Percentiles rank a stretch among this genome's conserved stretches.
These are phyloP conservation scores for Blastobotrys buckinghamii DNA, from an alignment of 1,139 yeast genomes.

Conservation along the genomic window DNA sequence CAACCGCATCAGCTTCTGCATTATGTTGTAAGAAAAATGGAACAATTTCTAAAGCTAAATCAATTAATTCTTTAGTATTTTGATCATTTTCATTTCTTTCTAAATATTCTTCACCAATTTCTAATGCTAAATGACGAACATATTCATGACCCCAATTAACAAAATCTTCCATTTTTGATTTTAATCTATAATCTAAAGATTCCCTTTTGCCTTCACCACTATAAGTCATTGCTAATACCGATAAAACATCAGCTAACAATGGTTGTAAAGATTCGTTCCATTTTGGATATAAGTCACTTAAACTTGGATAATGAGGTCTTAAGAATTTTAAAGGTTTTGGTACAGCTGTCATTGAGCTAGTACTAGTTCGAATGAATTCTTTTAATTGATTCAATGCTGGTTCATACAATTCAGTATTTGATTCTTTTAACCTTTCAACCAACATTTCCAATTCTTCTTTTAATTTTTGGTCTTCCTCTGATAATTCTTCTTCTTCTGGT, in stretches of 20 bases:
- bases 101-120: conserved; percentile 83
- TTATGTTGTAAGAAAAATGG: conserved; percentile 91
- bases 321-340: conserved; percentile 96
- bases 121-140: conserved; percentile 89
- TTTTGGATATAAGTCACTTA: conserved; percentile 57
- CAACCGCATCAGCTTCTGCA: conserved; percentile 98
- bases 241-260: conserved; percentile 73
- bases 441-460: conserved; percentile 82
- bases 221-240: conserved; percentile 94
- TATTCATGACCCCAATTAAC: conserved; percentile 98
- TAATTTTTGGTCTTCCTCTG: conserved; percentile 89
- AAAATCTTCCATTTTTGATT: conserved; percentile 47
- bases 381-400: conserved; percentile 64
- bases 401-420: conserved; percentile 47
- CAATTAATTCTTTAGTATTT: conserved; percentile 42
- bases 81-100: conserved; percentile 51
- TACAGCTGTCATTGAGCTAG: conserved; percentile 98
- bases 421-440: conserved; percentile 65
- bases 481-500: conserved; percentile 66
- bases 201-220: conserved; percentile 79
- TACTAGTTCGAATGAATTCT: conserved; percentile 78
- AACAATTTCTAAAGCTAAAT: conserved; percentile 69
- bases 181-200: conserved; percentile 72
- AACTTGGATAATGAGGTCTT: conserved; percentile 72
- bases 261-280: conserved; percentile 47